Base-by-base conservation (phyloP, 2,329 filamentous ascomycete species). In the Parastagonospora avenae region DNA sequence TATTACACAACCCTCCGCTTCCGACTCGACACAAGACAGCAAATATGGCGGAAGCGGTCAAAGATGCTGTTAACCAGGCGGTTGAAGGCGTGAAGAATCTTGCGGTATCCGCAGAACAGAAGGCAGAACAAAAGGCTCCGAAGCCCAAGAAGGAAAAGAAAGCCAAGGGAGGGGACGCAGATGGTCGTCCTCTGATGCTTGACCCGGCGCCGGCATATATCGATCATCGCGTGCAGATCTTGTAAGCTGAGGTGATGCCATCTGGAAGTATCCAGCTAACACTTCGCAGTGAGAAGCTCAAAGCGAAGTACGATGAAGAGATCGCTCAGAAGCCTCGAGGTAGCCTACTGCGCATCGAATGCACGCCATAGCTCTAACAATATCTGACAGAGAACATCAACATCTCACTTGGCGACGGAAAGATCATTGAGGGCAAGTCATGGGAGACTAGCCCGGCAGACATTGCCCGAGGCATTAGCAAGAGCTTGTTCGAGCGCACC, bases 391-490 rank as follows among this genome's bases (percentile, higher is more conserved):
- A 90, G 67, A 80, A 86, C 58, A 93, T 93, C 73, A 85, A 81
- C 52, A 82, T 93, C 66, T 89, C 87, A 42, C 81, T 94, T 57
- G 84, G 83, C 59, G 87, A 91, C 74, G 90, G 90, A 58, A 85
- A 83, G 63, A 77, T 86, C 64, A 84, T 87, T 69, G 76, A 84
- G 57, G 94, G 90, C 57, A 93, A 88, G 60, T 87, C 92, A 42
- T 97, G 90, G 89, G 91, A 95, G 79, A 97, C 92, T 62, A 95
- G 92, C 12, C 94, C 94, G 5, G 88, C 82, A 38, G 82, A 87
- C 66, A 87, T 96, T 75, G 85, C 85, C 57, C 89, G 85, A 76
- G 84, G 81, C 67, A 96, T 92, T 74, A 92, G 82, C 77, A 97
- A 89, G 84, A 94, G 86, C 71, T 83, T 89, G 66, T 90, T 85